Base-by-base conservation (phyloP, 352 stramenopile genomes). In the Phytopythium oedochilum region DNA sequence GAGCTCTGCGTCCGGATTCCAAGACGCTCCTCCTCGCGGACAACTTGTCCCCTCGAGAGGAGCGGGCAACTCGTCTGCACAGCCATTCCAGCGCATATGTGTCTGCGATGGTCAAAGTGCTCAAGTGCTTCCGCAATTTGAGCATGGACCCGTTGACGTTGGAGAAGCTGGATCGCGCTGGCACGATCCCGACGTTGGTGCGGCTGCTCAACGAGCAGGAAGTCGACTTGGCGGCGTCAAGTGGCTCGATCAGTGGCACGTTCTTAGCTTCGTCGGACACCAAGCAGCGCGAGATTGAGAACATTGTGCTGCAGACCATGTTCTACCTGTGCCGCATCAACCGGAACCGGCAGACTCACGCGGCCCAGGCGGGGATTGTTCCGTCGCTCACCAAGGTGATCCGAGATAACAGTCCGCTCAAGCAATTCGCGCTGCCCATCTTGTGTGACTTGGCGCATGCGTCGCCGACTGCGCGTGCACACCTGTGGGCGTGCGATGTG, bases 251-350 rank as follows among this genome's bases (percentile, higher is more conserved):
- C 11, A 42, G 12, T 14, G 57, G 54, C 9, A 51, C 66, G 2
- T 63, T 51, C 6, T 64, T 42, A 5, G 25, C 49, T 3, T 43
- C 64, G 18, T 75, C 64, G 2, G 65, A 60, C 40, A 66, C 48
- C 34, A 89, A 77, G 60, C 71, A 66, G 23, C 83, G 96, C 57
- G 88, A 97, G 51, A 65, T 97, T 2, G 88, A 97, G 56, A 96
- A 96, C 44, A 85, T 97, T 52, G 80, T 97, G 35, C 71, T 98
- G 8, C 89, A 92, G 60, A 80, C 84, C 4, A 96, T 98, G 75
- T 98, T 94, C 53, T 97, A 98, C 57, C 65, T 98, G 15, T 98
- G 92, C 57, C 83, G 88, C 15, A 94, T 98, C 58, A 97, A 96
- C 58, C 70, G 86, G 8, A 92, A 84, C n/a, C 82, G 92, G 0